Percentiles rank a stretch among this genome's conserved stretches.
Evolutionary conservation across 1,284 basidiomycete genomes (phyloP).

Genomic region (Malassezia pachydermatis): DNA sequence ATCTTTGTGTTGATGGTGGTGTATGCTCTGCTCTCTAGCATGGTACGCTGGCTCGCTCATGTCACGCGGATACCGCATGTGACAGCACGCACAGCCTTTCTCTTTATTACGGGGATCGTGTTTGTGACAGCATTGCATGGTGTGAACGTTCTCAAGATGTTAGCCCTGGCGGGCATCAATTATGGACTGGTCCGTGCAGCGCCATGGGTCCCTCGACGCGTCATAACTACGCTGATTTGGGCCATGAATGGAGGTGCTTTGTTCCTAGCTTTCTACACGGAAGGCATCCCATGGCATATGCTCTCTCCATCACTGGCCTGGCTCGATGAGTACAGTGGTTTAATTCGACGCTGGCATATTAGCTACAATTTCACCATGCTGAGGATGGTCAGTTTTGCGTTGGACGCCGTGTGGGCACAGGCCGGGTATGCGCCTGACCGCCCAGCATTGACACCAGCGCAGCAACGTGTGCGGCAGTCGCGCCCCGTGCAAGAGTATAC

Average conservation of each 20-base stretch:
- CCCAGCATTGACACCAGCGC: neutral
- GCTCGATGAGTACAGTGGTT: constrained; percentile 58
- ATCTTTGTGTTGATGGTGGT: constrained; percentile 34
- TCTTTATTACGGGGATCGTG: constrained; percentile 55
- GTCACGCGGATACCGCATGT: neutral
- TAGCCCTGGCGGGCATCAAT: constrained; percentile 62
- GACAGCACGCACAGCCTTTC: constrained; percentile 47
- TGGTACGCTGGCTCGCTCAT: constrained; percentile 20
- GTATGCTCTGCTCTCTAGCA: constrained; percentile 39
- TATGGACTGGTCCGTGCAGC: constrained; percentile 54
- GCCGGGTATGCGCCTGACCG: neutral
- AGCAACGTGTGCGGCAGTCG: constrained; percentile 21
- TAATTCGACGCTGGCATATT: constrained; percentile 83
- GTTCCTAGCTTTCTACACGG: constrained; percentile 59
- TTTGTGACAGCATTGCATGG: constrained; percentile 77
- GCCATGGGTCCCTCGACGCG: neutral
- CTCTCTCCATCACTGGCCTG: constrained; percentile 56
- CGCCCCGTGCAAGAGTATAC: constrained; percentile 52
- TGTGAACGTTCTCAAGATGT: constrained; percentile 67
- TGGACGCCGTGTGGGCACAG: constrained; percentile 73
- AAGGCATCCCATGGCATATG: constrained; percentile 63
- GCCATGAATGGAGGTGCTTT: constrained; percentile 64
- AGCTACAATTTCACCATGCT: constrained; percentile 96
- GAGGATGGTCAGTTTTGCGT: constrained; percentile 77
- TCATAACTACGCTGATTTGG: constrained; percentile 55